Evolutionary conservation across 306 rosid species (phyloP).

Genomic region (Lithocarpus polystachyus): DNA sequence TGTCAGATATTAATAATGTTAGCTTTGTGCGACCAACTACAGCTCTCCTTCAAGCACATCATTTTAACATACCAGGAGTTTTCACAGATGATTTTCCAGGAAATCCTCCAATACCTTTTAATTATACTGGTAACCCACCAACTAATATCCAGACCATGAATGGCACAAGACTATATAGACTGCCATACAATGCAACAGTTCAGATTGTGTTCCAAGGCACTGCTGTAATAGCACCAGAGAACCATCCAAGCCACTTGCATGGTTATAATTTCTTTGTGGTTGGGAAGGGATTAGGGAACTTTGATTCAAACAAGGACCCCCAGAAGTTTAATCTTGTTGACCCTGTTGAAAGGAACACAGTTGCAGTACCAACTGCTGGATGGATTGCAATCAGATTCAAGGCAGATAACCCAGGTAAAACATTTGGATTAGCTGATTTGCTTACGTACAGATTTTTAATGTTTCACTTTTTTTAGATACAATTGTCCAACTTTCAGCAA

Average conservation of each 20-base stretch:
- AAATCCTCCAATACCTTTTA: slow-evolving; percentile 45
- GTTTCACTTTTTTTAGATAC: too few species aligned
- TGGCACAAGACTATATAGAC: slow-evolving; percentile 53
- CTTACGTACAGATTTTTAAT: too few species aligned
- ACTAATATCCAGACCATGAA: slow-evolving; percentile 45
- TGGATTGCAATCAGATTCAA: slow-evolving; percentile 78
- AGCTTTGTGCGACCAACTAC: slow-evolving; percentile 50
- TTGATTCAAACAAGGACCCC: slow-evolving; percentile 54
- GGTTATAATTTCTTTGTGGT: slow-evolving; percentile 69
- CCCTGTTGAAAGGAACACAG: slow-evolving; percentile 74
- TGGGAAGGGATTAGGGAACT: slow-evolving; percentile 63
- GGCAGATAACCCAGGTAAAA: slow-evolving; percentile 73
- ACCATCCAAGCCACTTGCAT: slow-evolving; percentile 69
- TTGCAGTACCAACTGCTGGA: slow-evolving; percentile 61
- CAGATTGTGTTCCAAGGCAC: slow-evolving; percentile 61
- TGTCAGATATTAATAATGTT: slow-evolving; percentile 51
- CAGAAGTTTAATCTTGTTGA: slow-evolving; percentile 56
- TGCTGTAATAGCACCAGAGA: slow-evolving; percentile 61
- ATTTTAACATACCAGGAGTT: slow-evolving; percentile 47
- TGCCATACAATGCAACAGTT: slow-evolving; percentile 52
- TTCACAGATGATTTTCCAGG: slow-evolving; percentile 65
- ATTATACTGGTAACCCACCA: slow-evolving; percentile 61
- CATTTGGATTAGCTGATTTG: too few species aligned
- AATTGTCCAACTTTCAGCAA: too few species aligned
- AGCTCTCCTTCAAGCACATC: slow-evolving; percentile 76